A percentile compares a stretch with the other conserved stretches of the same genome.
Evolutionary conservation across 495 filamentous ascomycete species (phyloP).

Genomic region (Jackrogersella multiformis): DNA sequence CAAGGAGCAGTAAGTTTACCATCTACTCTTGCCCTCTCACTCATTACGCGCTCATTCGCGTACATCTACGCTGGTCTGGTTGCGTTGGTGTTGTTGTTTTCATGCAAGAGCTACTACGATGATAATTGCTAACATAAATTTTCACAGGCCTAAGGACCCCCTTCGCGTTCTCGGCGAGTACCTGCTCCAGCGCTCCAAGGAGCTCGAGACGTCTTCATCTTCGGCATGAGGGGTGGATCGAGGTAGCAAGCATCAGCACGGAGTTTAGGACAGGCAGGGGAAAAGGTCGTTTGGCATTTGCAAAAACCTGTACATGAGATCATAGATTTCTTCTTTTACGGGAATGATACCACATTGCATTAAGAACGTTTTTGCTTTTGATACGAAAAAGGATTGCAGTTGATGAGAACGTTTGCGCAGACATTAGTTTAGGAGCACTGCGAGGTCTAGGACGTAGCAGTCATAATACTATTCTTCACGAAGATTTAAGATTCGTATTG

Average conservation of each 20-base stretch:
- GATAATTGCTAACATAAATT: slow-evolving; percentile 25
- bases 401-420: background rate
- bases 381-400: background rate
- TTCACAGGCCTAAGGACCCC: slow-evolving; percentile 77
- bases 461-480: slow-evolving; percentile 9
- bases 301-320: background rate
- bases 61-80: background rate
- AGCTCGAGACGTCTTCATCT: slow-evolving; percentile 64
- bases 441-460: background rate
- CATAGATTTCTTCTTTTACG: slow-evolving; percentile 19
- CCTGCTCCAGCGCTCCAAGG: slow-evolving; percentile 80
- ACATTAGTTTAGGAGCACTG: background rate
- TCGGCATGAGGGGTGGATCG: background rate
- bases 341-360: slow-evolving; percentile 41
- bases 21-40: background rate
- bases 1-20: slow-evolving; percentile 75
- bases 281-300: slow-evolving; percentile 28
- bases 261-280: slow-evolving; percentile 33
- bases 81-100: background rate
- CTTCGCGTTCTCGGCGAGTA: slow-evolving; percentile 87
- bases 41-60: background rate
- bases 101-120: background rate
- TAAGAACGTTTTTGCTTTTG: background rate
- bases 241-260: slow-evolving; percentile 19
- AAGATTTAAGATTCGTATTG: slow-evolving; percentile 23